Percentiles rank a stretch among this genome's conserved stretches.
These are phyloP conservation scores for Medicago ruthenica DNA, from an alignment of 306 rosid genomes.

Conservation along the genomic window DNA sequence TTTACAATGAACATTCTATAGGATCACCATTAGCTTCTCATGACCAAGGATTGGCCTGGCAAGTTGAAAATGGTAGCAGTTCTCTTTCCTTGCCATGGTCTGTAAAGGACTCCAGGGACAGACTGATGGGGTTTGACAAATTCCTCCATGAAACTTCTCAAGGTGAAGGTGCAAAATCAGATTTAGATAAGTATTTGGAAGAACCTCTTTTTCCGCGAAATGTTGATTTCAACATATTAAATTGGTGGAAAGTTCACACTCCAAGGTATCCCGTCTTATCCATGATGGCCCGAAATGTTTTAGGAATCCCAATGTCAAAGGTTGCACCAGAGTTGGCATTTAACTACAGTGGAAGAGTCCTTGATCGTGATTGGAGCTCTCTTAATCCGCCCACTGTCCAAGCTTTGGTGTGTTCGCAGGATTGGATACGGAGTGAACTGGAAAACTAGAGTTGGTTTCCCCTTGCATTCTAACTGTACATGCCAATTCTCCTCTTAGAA, in stretches of 20 bases:
- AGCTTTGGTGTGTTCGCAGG: constrained; percentile 93
- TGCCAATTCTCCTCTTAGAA: constrained; percentile 46
- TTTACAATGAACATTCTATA: constrained; percentile 85
- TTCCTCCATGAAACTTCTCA: constrained; percentile 84
- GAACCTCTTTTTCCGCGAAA: constrained; percentile 93
- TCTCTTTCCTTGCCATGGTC: constrained; percentile 57
- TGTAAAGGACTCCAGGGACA: constrained; percentile 74
- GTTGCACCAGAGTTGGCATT: constrained; percentile 67
- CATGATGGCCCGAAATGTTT: constrained; percentile 94
- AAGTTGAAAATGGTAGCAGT: constrained; percentile 61
- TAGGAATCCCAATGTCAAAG: constrained; percentile 87
- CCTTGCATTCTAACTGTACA: constrained; percentile 44
- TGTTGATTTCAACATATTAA: constrained; percentile 75
- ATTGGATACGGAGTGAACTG: constrained; percentile 93
- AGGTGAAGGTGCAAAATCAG: constrained; percentile 80
- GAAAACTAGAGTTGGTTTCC: constrained; percentile 62
- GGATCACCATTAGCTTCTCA: constrained; percentile 77
- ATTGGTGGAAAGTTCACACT: constrained; percentile 99
- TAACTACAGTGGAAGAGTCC: constrained; percentile 59
- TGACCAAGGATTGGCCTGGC: constrained; percentile 84
- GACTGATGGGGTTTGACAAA: constrained; percentile 93
- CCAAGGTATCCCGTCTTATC: constrained; percentile 94
- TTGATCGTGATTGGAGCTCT: constrained; percentile 82
- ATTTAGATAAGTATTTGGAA: constrained; percentile 92
- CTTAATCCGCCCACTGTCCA: constrained; percentile 72